phyloP scores from a whole-genome alignment of 2,329 filamentous ascomycete genomes.

The Leptographium galeiforme region DNA sequence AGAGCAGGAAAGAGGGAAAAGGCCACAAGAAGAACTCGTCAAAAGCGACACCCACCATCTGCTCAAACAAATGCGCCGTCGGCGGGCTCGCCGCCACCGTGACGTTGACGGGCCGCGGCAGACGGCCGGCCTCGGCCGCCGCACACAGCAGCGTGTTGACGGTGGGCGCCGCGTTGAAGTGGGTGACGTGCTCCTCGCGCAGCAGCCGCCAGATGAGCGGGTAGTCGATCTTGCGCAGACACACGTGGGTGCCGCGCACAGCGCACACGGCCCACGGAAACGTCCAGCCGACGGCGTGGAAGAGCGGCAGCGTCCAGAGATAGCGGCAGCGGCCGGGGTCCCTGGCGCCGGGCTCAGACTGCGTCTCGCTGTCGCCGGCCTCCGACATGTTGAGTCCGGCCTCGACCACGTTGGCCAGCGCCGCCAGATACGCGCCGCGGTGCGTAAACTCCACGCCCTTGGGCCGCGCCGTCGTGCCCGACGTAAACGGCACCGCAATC shows the following conservation, averaged over 20 bases:
- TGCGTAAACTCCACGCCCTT: slow-evolving; percentile 93
- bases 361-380: not conserved
- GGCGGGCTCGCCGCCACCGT: slow-evolving; percentile 90
- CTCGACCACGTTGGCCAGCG: slow-evolving; percentile 77
- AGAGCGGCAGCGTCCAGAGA: slow-evolving; percentile 87
- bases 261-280: slow-evolving; percentile 85
- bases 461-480: slow-evolving; percentile 78
- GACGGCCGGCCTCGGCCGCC: slow-evolving; percentile 55
- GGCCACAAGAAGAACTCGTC: not conserved
- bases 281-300: slow-evolving; percentile 65
- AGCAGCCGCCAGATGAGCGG: slow-evolving; percentile 80
- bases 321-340: slow-evolving; percentile 59
- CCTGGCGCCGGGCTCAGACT: not conserved
- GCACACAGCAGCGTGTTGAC: slow-evolving; percentile 90
- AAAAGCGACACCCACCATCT: slow-evolving; percentile 59
- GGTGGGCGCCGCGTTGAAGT: slow-evolving; percentile 92
- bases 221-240: slow-evolving; percentile 90
- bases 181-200: slow-evolving; percentile 76
- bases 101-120: slow-evolving; percentile 63
- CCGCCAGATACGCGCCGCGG: slow-evolving; percentile 72
- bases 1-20: not conserved
- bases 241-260: slow-evolving; percentile 88
- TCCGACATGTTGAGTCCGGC: slow-evolving; percentile 54
- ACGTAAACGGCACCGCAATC: slow-evolving; percentile 85
- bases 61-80: slow-evolving; percentile 78